Base-by-base conservation (phyloP, 75 land plant species). In the Larix kaempferi region DNA sequence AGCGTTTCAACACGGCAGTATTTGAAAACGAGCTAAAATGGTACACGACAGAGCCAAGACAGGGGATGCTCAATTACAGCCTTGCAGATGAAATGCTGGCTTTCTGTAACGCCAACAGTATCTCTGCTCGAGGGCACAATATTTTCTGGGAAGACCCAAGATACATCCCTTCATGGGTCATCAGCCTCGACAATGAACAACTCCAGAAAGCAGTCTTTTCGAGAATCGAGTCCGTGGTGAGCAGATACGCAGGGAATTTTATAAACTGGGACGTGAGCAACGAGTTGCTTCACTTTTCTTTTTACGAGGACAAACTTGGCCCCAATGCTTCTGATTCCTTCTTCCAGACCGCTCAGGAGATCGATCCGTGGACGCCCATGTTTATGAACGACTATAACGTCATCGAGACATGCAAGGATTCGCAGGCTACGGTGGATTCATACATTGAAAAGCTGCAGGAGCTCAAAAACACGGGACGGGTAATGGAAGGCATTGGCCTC, bases 11-110 rank as follows among this genome's bases (percentile, higher is more conserved):
- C 17, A 80, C 74, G 5, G 86, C 91, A 35, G 76, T 78, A n/a
- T 93, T 93, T 67, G 88, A 89, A 75, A 83, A 93, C 55, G 92
- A 87, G 79, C 75, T 93, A 82, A 93, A 93, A 59, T 93, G 96
- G 96, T 93, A 91, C 73, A 75, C 77, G 77, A 93, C 85, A 3
- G 96, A 91, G 77, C 17, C 11, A 5, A 3, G 5, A 56, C 87
- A 80, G 52, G 94, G 96, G 3, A 8, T 59, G 3, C 90, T 86
- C 57, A 79, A 87, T 56, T 93, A 93, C 77, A 76, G 85, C 22
- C 59, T 60, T 2, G 60, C 94, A 0, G 96, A 93, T 75, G 82
- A 81, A 21, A 85, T 93, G 90, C 2, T 93, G 1, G 63, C 65
- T 10, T 93, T 87, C 49, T 67, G 76, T 56, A 64, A 86, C 59